A percentile compares a stretch with the other conserved stretches of the same genome.
Conservation (phyloP, 2,329 filamentous ascomycete genomes). For the Colletotrichum godetiae region DNA sequence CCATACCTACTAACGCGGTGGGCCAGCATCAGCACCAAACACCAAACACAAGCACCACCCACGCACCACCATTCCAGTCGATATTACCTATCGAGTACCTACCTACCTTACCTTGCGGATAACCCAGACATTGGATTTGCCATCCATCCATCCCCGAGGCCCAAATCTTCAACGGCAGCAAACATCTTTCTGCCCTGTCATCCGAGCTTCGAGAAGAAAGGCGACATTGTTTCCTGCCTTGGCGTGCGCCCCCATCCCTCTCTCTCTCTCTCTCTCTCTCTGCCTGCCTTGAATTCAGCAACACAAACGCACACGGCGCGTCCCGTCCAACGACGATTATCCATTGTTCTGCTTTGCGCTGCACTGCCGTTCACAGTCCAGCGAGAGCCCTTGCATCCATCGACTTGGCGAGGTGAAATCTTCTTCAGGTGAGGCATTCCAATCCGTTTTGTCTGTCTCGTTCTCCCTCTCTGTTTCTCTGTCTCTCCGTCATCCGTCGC, state of each 20-base stretch:
- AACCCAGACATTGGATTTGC: background rate
- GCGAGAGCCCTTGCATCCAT: conserved; percentile 24
- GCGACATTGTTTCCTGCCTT: background rate
- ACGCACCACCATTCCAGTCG: background rate
- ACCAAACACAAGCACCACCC: background rate
- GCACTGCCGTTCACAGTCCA: background rate
- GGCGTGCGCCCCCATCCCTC: background rate
- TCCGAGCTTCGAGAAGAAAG: conserved; percentile 19
- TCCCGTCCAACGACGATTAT: background rate
- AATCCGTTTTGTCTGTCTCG: conserved; percentile 19
- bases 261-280: background rate
- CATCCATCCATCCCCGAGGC: background rate
- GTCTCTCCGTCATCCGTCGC: background rate
- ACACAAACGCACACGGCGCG: background rate
- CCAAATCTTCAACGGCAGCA: background rate
- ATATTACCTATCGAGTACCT: background rate
- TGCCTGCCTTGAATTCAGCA: background rate
- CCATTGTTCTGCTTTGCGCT: background rate
- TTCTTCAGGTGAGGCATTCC: conserved; percentile 17
- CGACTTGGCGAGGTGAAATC: conserved; percentile 20
- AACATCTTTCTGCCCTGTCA: background rate
- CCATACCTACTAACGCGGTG: background rate
- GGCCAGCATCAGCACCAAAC: background rate
- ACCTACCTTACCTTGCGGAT: no score
- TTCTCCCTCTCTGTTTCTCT: background rate